These are phyloP conservation scores for Blastocystis sp. DNA, from an alignment of 352 stramenopile genomes.

Conservation along the genomic window DNA sequence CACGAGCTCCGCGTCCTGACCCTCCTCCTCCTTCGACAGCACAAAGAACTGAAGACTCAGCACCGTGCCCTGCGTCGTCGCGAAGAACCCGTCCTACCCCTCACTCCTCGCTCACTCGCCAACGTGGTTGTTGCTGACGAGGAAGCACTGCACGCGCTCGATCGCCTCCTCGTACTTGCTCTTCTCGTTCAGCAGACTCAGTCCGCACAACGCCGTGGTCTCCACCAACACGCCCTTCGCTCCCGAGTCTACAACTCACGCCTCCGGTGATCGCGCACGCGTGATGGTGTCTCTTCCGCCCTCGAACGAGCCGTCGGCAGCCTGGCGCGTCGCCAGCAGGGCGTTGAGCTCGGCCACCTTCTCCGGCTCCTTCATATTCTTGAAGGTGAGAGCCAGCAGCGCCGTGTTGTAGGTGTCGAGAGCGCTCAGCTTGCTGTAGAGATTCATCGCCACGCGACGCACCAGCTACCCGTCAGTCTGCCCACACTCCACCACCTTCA, in stretches of 20 bases:
- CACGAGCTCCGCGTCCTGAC: neutral
- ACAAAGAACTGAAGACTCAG: conserved; percentile 31
- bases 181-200: neutral
- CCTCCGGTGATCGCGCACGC: neutral
- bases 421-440: neutral
- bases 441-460: neutral
- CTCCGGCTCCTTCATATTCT: neutral
- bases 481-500: neutral
- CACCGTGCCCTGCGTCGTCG: conserved; percentile 42
- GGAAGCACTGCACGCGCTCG: neutral
- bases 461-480: neutral
- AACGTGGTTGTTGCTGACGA: neutral
- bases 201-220: neutral
- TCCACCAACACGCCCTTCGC: neutral
- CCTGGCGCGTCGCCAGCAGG: neutral
- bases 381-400: neutral
- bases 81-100: conserved; percentile 7
- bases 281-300: neutral
- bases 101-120: neutral
- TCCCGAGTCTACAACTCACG: neutral
- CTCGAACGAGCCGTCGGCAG: neutral
- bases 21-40: neutral
- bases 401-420: neutral
- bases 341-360: neutral
- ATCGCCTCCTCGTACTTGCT: neutral